phyloP scores from a whole-genome alignment of 495 filamentous ascomycete genomes.

The Geoglossum glabrum region DNA sequence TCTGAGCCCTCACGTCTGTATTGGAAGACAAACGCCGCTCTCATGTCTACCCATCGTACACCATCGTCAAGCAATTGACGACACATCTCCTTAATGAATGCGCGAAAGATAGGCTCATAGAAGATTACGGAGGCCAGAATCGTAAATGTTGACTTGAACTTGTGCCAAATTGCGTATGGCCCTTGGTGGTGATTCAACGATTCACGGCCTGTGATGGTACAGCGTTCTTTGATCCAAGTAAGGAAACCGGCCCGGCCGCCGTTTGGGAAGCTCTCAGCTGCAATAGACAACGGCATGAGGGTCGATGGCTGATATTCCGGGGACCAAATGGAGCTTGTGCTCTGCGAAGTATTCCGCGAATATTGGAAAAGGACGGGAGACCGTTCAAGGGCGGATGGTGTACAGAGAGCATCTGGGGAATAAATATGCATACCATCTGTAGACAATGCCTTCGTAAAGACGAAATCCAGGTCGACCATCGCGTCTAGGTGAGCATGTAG shows the following conservation, averaged over 20 bases:
- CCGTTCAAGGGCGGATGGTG: conserved; percentile 24
- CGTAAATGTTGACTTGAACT: conserved; percentile 50
- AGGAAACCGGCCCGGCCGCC: conserved; percentile 51
- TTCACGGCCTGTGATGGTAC: conserved; percentile 46
- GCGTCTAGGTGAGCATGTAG: conserved; percentile 78
- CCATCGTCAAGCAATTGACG: conserved; percentile 51
- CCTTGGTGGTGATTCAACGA: conserved; percentile 63
- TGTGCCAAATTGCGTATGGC: conserved; percentile 58
- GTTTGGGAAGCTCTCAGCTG: conserved; percentile 53
- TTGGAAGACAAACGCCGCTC: conserved; percentile 34
- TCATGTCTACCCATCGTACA: conserved; percentile 58
- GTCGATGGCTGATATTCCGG: conserved; percentile 33
- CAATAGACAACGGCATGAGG: conserved; percentile 36
- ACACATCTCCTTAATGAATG: conserved; percentile 48
- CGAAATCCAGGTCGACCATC: conserved; percentile 69
- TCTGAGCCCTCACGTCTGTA: conserved; percentile 40
- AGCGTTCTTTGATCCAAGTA: conserved; percentile 56
- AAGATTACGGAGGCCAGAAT: conserved; percentile 52
- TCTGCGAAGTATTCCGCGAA: conserved; percentile 11
- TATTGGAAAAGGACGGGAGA: conserved; percentile 36
- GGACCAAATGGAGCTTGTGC: conserved; percentile 35
- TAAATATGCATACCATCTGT: conserved; percentile 59
- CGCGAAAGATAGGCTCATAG: conserved; percentile 82
- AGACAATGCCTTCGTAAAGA: conserved; percentile 46
- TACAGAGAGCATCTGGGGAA: conserved; percentile 30